A percentile compares a stretch with the other conserved stretches of the same genome.
Evolutionary conservation across 1,284 basidiomycete genomes (phyloP).

Genomic region (Cutaneotrichosporon cavernicola): DNA sequence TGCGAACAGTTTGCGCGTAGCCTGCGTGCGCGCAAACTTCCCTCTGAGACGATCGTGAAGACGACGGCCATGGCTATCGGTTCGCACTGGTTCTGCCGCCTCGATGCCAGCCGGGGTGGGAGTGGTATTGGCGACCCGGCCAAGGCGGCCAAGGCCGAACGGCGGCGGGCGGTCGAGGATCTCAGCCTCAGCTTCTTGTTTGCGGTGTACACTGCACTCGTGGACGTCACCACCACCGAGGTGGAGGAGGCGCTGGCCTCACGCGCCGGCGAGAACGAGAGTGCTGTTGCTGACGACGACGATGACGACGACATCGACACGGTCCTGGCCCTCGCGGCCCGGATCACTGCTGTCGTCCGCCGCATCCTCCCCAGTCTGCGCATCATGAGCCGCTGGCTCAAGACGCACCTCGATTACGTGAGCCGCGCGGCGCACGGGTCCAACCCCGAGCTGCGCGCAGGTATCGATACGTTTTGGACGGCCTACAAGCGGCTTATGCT

Average conservation of each 20-base stretch:
- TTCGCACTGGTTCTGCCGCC: slow-evolving; percentile 76
- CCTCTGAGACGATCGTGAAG: slow-evolving; percentile 72
- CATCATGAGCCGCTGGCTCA: slow-evolving; percentile 85
- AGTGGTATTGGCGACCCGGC: slow-evolving; percentile 45
- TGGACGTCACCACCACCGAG: slow-evolving; percentile 65
- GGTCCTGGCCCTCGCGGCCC: slow-evolving; percentile 60
- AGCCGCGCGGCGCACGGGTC: slow-evolving; percentile 29
- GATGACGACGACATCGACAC: slow-evolving; percentile 53
- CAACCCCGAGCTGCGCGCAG: slow-evolving; percentile 29
- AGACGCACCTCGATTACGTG: slow-evolving; percentile 73
- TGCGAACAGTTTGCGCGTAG: slow-evolving; percentile 48
- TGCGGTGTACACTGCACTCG: slow-evolving; percentile 64
- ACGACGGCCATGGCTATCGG: slow-evolving; percentile 72
- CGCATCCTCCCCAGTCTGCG: slow-evolving; percentile 82
- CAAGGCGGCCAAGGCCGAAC: slow-evolving; percentile 19
- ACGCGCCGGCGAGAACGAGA: slow-evolving; percentile 40
- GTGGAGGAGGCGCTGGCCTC: slow-evolving; percentile 46
- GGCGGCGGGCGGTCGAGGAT: slow-evolving; percentile 59
- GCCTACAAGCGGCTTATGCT: slow-evolving; percentile 69
- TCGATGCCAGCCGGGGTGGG: slow-evolving; percentile 48
- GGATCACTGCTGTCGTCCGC: slow-evolving; percentile 80
- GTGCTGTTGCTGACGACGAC: slow-evolving; percentile 35
- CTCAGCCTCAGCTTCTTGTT: slow-evolving; percentile 72
- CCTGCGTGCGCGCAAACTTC: slow-evolving; percentile 67
- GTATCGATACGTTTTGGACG: slow-evolving; percentile 64